Evolutionary conservation across 2,329 filamentous ascomycete species (phyloP).

Genomic region (Nakataea oryzae): DNA sequence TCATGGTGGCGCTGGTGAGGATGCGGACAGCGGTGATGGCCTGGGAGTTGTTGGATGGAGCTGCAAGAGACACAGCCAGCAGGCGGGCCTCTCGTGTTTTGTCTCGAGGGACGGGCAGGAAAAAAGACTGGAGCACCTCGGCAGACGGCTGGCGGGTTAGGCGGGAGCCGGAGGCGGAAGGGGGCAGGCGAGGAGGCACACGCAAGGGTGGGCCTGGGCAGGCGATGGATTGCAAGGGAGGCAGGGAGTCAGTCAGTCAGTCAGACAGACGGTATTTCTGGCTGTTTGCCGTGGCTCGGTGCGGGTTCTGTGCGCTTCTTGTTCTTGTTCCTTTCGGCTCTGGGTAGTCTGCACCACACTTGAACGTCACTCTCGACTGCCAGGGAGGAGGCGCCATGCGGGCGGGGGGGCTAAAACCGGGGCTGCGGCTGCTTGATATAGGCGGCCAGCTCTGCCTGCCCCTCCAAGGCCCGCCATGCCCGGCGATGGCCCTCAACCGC

Average conservation of each 20-base stretch:
- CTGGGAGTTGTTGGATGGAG: too few species aligned
- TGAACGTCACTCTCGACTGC: background rate
- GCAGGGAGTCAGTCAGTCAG: background rate
- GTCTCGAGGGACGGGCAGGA: background rate
- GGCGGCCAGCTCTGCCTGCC: background rate
- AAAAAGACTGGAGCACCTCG: background rate
- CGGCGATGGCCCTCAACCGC: background rate
- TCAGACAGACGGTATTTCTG: background rate
- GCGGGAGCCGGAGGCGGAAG: too few species aligned
- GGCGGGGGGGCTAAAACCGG: background rate
- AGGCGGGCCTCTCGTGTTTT: background rate
- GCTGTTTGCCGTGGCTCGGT: background rate
- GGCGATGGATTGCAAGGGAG: background rate
- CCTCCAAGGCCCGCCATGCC: background rate
- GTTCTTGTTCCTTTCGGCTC: background rate
- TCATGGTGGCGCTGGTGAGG: conserved; percentile 28
- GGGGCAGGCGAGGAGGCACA: too few species aligned
- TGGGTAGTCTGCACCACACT: background rate
- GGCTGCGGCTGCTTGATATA: background rate
- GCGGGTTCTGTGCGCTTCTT: background rate
- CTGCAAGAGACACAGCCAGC: background rate
- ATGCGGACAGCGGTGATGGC: background rate
- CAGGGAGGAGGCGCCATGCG: background rate
- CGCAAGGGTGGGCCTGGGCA: background rate
- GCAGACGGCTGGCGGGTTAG: too few species aligned